These are phyloP conservation scores for Calonectria pseudoreteaudii DNA, from an alignment of 2,329 filamentous ascomycete genomes.

Conservation along the genomic window DNA sequence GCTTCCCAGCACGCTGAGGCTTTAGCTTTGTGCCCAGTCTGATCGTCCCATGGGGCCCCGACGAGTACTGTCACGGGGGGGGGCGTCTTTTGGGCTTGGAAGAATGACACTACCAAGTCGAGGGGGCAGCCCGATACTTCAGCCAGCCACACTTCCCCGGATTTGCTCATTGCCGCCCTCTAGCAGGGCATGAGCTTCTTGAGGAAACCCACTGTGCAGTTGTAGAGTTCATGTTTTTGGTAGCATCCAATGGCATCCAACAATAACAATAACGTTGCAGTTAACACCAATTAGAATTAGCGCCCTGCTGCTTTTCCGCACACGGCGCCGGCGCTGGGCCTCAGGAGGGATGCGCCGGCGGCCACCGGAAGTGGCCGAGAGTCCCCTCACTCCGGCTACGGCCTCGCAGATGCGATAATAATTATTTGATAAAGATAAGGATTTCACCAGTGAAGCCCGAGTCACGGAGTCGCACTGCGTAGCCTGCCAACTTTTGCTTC, in stretches of 20 bases:
- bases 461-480: background rate
- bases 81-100: background rate
- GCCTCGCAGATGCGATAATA: conserved; percentile 18
- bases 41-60: conserved; percentile 7
- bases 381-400: conserved; percentile 33
- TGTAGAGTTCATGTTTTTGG: background rate
- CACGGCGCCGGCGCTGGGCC: conserved; percentile 14
- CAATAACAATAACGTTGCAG: conserved; percentile 1
- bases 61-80: background rate
- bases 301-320: background rate
- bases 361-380: conserved; percentile 49
- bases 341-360: conserved; percentile 26
- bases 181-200: background rate
- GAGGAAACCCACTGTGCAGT: background rate
- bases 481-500: background rate
- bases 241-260: background rate
- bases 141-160: background rate
- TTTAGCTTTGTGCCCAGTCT: background rate
- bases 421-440: conserved; percentile 37
- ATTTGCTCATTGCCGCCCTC: background rate
- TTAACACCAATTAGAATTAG: background rate
- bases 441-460: background rate
- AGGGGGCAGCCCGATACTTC: background rate
- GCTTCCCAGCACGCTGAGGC: background rate
- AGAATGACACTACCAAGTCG: background rate